Percentiles rank a stretch among this genome's conserved stretches.
Evolutionary conservation across 176 grass and related monocot species (phyloP).

Genomic region (Olyra latifolia): DNA sequence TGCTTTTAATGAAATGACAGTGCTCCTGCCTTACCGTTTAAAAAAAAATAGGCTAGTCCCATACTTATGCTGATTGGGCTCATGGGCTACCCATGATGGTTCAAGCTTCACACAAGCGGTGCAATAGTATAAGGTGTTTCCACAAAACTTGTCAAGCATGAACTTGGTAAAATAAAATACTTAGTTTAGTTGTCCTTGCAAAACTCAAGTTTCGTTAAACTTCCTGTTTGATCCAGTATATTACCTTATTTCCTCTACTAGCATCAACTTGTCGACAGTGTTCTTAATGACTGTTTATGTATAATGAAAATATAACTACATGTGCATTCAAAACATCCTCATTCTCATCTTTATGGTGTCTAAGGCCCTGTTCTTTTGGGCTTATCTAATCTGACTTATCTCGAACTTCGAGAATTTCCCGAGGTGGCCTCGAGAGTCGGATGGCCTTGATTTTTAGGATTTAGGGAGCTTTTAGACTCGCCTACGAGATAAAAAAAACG

Average conservation of each 20-base stretch:
- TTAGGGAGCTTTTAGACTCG: too few relatives aligned
- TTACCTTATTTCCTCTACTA: not conserved
- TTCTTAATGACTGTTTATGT: not conserved
- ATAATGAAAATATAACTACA: not conserved
- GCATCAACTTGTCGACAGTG: not conserved
- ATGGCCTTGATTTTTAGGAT: too few relatives aligned
- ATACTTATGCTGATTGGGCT: too few relatives aligned
- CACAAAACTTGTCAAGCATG: not conserved
- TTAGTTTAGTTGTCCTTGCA: not conserved
- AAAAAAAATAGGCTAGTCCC: too few relatives aligned
- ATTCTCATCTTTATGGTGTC: not conserved
- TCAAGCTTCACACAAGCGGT: not conserved
- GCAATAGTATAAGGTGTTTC: not conserved
- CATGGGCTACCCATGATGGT: too few relatives aligned
- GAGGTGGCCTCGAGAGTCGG: too few relatives aligned
- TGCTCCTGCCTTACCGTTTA: too few relatives aligned
- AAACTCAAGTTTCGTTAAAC: not conserved
- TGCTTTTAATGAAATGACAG: too few relatives aligned
- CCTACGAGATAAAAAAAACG: too few relatives aligned
- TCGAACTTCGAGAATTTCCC: too few relatives aligned
- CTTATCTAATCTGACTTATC: too few relatives aligned
- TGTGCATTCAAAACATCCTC: not conserved
- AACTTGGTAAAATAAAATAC: not conserved
- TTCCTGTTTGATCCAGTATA: not conserved
- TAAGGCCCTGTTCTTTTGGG: too few relatives aligned